Base-by-base conservation (phyloP, 768 basidiomycete species). In the Porphyrellus cyaneotinctus region DNA sequence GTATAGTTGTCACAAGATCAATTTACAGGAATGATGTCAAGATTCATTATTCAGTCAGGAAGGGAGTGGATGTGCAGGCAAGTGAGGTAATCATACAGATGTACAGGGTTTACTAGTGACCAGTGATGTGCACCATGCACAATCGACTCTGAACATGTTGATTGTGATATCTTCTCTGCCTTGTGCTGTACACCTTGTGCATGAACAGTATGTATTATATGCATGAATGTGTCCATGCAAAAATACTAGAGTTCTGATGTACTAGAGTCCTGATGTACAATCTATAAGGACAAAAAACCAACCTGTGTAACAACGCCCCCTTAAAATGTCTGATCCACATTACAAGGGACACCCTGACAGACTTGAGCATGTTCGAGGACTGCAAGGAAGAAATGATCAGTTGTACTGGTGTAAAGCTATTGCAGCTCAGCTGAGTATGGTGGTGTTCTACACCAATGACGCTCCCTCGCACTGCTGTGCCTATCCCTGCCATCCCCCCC, bases 1-100 rank as follows among this genome's bases (percentile, higher is more conserved):
- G 89, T 17, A 82, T 87, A 2, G 67, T 78, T 22, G 83, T 98
- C 22, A 83, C 63, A 71, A 76, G 31, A 74, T 70, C 5, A 97
- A 97, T 67, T 85, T 88, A 35, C 78, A 95, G 43, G 95, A 97
- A 66, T 72, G 88, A 95, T 56, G 82, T 97, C 15, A 93, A 95
- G 73, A 90, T 97, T 33, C 91, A 94, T 67, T 94, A 78, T 64
- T 58, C 68, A 0, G 71, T 87, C 57, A 76, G 72, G 17, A 75
- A 79, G 10, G 68, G 73, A 18, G 63, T 53, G 13, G 70, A 67
- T 23, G 58, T 43, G 17, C 59, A 71, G 23, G 51, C 67, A 6
- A 59, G 66, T 28, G 78, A 82, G 31, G 73, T 77, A n/a, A 70
- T 81, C 20, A 84, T 91, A 20, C 88, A 91, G 66, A 82, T 87